Conservation (phyloP, 495 filamentous ascomycete species). For the Neohortaea acidophila region DNA sequence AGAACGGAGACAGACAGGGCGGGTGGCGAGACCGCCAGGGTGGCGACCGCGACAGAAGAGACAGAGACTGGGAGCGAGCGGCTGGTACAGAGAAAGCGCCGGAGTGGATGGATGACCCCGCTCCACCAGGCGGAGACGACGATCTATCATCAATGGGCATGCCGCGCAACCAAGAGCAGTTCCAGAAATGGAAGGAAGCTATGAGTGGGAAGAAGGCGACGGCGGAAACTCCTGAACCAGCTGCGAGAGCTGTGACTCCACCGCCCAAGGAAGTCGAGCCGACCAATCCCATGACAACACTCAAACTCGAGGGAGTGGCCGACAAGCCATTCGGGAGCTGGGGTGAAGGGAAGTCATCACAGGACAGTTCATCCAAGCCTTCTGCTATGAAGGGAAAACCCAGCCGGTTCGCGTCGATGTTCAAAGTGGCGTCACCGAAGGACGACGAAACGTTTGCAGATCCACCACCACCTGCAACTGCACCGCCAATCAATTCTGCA, state of each 20-base stretch:
- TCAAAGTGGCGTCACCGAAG: constrained; percentile 39
- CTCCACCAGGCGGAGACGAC: constrained; percentile 6
- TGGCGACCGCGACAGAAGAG: constrained; percentile 57
- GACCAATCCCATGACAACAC: constrained; percentile 36
- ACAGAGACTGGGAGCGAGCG: constrained; percentile 27
- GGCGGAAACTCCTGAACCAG: constrained; percentile 19
- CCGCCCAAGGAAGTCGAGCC: constrained; percentile 1
- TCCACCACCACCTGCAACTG: constrained; percentile 29
- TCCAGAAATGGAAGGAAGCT: constrained; percentile 83
- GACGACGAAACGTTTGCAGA: constrained; percentile 38
- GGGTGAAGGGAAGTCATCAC: constrained; percentile 31
- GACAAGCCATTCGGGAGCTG: constrained; percentile 74
- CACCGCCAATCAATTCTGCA: constrained; percentile 34
- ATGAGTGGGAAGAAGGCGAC: constrained; percentile 59
- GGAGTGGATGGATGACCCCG: constrained; percentile 35
- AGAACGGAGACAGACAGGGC: constrained; percentile 15
- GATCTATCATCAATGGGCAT: constrained; percentile 7
- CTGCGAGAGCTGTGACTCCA: not conserved
- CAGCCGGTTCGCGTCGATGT: constrained; percentile 75
- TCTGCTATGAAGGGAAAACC: constrained; percentile 36
- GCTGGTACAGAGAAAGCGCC: constrained; percentile 37
- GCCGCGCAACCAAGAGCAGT: constrained; percentile 69
- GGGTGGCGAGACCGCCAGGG: constrained; percentile 24
- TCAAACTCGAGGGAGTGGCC: constrained; percentile 48
- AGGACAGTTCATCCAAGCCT: constrained; percentile 1